These are phyloP conservation scores for Cyclotella choctawhatcheeana DNA, from an alignment of 108 stramenopile species.

Conservation along the genomic window DNA sequence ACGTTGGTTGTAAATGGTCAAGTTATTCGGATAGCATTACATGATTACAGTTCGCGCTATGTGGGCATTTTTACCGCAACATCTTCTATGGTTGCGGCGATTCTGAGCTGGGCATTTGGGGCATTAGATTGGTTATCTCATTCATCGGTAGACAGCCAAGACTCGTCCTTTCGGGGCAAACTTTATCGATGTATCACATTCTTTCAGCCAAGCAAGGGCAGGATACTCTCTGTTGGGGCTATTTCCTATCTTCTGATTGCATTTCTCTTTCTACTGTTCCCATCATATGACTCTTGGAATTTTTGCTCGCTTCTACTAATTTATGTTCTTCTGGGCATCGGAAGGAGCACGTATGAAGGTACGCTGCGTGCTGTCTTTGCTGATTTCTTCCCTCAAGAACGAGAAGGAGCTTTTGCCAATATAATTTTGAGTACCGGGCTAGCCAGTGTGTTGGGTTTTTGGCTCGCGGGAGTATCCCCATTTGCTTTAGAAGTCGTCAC, in stretches of 20 bases:
- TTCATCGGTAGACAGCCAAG: constrained; percentile 4
- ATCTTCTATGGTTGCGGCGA: constrained; percentile 63
- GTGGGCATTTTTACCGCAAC: constrained; percentile 71
- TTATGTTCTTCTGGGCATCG: constrained; percentile 73
- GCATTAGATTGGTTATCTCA: constrained; percentile 34
- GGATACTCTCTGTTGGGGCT: constrained; percentile 64
- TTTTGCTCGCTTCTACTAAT: constrained; percentile 49
- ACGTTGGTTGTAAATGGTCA: constrained; percentile 79
- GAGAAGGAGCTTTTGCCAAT: constrained; percentile 84
- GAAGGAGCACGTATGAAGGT: constrained; percentile 85
- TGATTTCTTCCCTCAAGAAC: constrained; percentile 72
- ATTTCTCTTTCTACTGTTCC: constrained; percentile 65
- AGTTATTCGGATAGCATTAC: constrained; percentile 64
- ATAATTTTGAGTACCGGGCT: constrained; percentile 85
- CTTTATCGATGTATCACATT: not conserved
- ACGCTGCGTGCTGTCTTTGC: constrained; percentile 82
- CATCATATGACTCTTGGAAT: constrained; percentile 53
- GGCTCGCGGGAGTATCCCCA: constrained; percentile 48
- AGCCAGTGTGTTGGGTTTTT: constrained; percentile 73
- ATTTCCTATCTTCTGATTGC: constrained; percentile 62
- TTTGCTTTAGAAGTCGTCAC: constrained; percentile 63
- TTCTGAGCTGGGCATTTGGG: constrained; percentile 64
- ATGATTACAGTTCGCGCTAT: constrained; percentile 59
- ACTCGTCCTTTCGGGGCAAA: constrained; percentile 8
- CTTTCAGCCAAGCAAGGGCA: constrained; percentile 49